phyloP scores from a whole-genome alignment of 768 basidiomycete species.

The Lactifluus pinguis region DNA sequence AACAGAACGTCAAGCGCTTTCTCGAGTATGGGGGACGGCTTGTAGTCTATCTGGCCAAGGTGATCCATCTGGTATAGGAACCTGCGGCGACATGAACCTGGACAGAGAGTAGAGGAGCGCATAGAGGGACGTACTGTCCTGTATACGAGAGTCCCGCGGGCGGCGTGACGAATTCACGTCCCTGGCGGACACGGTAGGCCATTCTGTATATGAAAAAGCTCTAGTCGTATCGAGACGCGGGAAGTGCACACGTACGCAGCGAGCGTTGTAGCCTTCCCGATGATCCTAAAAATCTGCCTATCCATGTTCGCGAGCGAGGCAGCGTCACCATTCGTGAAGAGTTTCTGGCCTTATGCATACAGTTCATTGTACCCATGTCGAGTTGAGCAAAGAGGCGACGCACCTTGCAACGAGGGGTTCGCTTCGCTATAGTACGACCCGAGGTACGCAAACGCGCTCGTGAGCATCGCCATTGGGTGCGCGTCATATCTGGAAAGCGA shows the following conservation, averaged over 20 bases:
- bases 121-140: slow-evolving; percentile 50
- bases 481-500: slow-evolving; percentile 60
- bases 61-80: slow-evolving; percentile 92
- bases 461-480: slow-evolving; percentile 87
- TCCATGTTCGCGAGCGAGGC: slow-evolving; percentile 74
- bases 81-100: slow-evolving; percentile 27
- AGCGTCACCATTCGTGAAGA: slow-evolving; percentile 61
- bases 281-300: slow-evolving; percentile 82
- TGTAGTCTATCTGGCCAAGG: slow-evolving; percentile 60
- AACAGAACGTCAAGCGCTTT: slow-evolving; percentile 85
- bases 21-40: slow-evolving; percentile 75
- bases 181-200: slow-evolving; percentile 90
- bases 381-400: slow-evolving; percentile 11
- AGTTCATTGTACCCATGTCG: not conserved
- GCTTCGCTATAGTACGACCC: slow-evolving; percentile 84
- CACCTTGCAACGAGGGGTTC: slow-evolving; percentile 80
- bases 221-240: not conserved
- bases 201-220: slow-evolving; percentile 41
- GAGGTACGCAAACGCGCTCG: slow-evolving; percentile 78
- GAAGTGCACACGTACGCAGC: slow-evolving; percentile 51
- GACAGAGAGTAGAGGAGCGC: not conserved
- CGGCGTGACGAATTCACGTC: slow-evolving; percentile 78
- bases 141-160: slow-evolving; percentile 78
- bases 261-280: slow-evolving; percentile 82
- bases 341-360: slow-evolving; percentile 49